Evolutionary conservation across 2,329 filamentous ascomycete species (phyloP).

Genomic region (Rutstroemia sp.): DNA sequence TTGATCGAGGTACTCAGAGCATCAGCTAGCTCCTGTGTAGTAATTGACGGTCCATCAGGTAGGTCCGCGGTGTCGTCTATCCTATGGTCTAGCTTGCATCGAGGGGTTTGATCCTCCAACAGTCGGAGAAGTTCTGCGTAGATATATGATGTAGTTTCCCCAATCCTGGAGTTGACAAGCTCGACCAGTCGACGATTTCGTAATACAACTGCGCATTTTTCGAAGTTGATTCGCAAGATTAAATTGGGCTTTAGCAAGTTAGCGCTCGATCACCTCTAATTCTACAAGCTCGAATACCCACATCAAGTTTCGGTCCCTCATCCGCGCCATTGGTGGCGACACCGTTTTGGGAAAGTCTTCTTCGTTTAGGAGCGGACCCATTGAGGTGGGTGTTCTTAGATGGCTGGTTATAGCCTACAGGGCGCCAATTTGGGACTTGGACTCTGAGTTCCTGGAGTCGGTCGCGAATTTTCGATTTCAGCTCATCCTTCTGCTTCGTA

Average conservation of each 20-base stretch:
- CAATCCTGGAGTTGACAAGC: conserved; percentile 64
- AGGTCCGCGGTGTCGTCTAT: conserved; percentile 36
- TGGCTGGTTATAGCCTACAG: conserved; percentile 1
- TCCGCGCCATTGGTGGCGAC: conserved; percentile 32
- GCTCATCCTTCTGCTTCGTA: conserved; percentile 58
- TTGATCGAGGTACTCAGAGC: conserved; percentile 46
- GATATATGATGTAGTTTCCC: conserved; percentile 67
- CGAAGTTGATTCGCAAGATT: conserved; percentile 73
- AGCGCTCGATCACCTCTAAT: conserved; percentile 17
- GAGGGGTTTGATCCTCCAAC: conserved; percentile 59
- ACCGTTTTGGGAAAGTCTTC: conserved; percentile 46
- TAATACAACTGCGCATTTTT: conserved; percentile 75
- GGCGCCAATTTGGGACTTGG: conserved; percentile 32
- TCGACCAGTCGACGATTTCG: conserved; percentile 71
- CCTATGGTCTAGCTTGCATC: conserved; percentile 55
- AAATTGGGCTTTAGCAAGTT: conserved; percentile 52
- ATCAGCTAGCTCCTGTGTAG: conserved; percentile 49
- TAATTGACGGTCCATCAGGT: conserved; percentile 30
- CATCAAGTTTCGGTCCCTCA: conserved; percentile 41
- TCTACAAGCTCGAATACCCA: conserved; percentile 31
- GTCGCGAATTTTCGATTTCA: conserved; percentile 47
- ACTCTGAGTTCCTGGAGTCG: conserved; percentile 45
- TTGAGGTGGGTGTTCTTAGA: conserved; percentile 21
- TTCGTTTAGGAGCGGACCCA: conserved; percentile 37
- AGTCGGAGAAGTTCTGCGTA: conserved; percentile 67